Evolutionary conservation across 495 filamentous ascomycete genomes (phyloP), one percentile per base, ranked within the genome.

Genomic region (Hyaloscypha variabilis): DNA sequence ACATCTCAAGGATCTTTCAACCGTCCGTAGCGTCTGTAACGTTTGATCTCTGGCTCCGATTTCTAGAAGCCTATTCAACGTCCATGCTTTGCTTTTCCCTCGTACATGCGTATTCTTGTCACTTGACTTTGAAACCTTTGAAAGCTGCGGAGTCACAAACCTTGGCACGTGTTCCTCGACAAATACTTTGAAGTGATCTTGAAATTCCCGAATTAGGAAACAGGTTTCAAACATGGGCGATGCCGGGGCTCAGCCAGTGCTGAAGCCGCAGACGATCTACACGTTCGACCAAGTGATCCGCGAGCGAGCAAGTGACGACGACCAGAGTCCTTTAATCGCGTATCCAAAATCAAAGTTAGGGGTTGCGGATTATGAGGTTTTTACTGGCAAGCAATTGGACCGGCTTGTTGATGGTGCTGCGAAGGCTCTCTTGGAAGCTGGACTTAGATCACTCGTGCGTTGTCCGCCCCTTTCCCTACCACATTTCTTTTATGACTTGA

Each of bases 371-470:
- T 87, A 83, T 70, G 81, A 81, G 24, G 76, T 76, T 60, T 85
- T 85, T 66, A 85, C 78, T 4, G 84, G 82, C 1, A 77, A 72
- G 54, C 76, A 85, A 25, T 74, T 88, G 60, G 78, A 87, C 66
- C 76, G 75, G 21, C 81, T 86, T 76, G 77, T 86, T 51, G 81
- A 87, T 63, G 76, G 81, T 25, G 74, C 79, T 58, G 34, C 11
- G 14, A 74, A 69, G 21, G 69, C 68, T 4, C 75, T 83, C 58
- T 66, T 83, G 31, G 70, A 75, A 23, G 55, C 73, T 62, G 81
- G 81, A 5, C 72, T 82, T 57, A 71, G 69, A 29, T 6, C 55
- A 30, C 26, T 56, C 19, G 60, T 63, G 58, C 28, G 30, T 42
- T 42, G 3, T 42, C 14, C 17, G 5, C 30, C 30, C 4, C 30